Evolutionary conservation across 2,329 filamentous ascomycete species (phyloP).

Genomic region (Parastagonospora nodorum): DNA sequence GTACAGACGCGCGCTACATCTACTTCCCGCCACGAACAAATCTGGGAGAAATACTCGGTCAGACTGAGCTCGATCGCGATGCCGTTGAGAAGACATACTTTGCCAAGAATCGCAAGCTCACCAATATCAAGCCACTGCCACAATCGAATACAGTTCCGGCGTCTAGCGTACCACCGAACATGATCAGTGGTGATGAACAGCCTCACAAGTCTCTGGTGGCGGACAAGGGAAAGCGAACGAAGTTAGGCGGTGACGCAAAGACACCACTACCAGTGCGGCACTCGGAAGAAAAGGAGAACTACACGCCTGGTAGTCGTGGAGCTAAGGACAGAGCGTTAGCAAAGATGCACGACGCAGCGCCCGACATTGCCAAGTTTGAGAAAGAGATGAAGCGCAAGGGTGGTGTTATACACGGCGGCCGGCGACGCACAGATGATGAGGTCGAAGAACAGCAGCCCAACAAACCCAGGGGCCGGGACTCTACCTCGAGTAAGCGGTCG

Average conservation of each 20-base stretch:
- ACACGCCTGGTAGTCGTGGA: conserved; percentile 81
- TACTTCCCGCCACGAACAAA: conserved; percentile 91
- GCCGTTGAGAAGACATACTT: conserved; percentile 74
- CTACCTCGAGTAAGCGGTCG: conserved; percentile 51
- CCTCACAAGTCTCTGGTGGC: conserved; percentile 28
- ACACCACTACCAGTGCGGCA: conserved; percentile 57
- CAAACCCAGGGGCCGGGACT: conserved; percentile 42
- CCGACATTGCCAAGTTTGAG: conserved; percentile 87
- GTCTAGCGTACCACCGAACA: conserved; percentile 22
- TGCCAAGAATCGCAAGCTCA: conserved; percentile 29
- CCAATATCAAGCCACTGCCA: conserved; percentile 27
- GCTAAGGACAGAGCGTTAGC: conserved; percentile 86
- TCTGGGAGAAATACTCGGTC: conserved; percentile 88
- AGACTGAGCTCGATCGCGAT: conserved; percentile 78
- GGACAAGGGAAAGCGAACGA: conserved; percentile 36
- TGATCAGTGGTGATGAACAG: conserved; percentile 21
- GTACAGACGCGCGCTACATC: conserved; percentile 76
- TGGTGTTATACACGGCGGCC: conserved; percentile 63
- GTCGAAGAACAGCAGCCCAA: conserved; percentile 40
- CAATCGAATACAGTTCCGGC: conserved; percentile 22
- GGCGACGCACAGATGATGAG: conserved; percentile 47
- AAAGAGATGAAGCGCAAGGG: conserved; percentile 87
- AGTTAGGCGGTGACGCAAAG: conserved; percentile 38
- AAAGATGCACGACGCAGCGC: conserved; percentile 74
- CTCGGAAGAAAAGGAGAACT: conserved; percentile 75